Evolutionary conservation across 345 rosid genomes (phyloP).

Genomic region (Trapa incisa): DNA sequence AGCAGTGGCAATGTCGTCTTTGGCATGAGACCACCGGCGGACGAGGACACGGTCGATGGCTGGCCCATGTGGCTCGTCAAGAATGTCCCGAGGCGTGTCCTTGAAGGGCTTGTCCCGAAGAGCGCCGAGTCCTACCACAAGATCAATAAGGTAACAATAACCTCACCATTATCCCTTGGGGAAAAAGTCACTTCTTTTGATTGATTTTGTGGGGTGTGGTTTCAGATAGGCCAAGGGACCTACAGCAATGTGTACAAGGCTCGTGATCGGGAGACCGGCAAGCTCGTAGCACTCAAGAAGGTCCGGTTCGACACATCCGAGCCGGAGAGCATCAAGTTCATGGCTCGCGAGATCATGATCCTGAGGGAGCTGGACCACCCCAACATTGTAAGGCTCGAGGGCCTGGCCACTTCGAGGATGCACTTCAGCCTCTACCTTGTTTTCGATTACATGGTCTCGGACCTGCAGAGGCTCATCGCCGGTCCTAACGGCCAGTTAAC

Average conservation of each 20-base stretch:
- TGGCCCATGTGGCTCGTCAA: constrained; percentile 61
- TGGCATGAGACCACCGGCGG: background rate
- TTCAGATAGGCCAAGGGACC: constrained; percentile 52
- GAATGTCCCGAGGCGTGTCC: constrained; percentile 37
- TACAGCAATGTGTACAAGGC: constrained; percentile 75
- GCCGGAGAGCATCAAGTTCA: constrained; percentile 69
- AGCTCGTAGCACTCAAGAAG: constrained; percentile 74
- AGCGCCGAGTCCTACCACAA: constrained; percentile 51
- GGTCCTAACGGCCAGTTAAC: constrained; percentile 36
- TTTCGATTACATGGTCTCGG: constrained; percentile 54
- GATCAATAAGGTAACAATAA: constrained; percentile 36
- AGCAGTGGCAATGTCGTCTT: constrained; percentile 1
- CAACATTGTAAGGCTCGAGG: constrained; percentile 59
- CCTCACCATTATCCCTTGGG: background rate
- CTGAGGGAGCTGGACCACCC: constrained; percentile 60
- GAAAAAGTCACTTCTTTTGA: background rate
- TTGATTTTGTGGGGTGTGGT: background rate
- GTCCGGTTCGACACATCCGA: constrained; percentile 54
- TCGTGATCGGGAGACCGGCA: constrained; percentile 50
- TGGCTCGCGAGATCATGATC: constrained; percentile 59
- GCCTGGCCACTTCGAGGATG: constrained; percentile 63
- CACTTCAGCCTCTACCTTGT: constrained; percentile 61
- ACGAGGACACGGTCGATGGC: constrained; percentile 26
- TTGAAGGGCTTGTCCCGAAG: constrained; percentile 42
- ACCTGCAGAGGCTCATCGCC: constrained; percentile 34